Evolutionary conservation across 2,329 filamentous ascomycete species (phyloP).

Genomic region (Colletotrichum tropicale): DNA sequence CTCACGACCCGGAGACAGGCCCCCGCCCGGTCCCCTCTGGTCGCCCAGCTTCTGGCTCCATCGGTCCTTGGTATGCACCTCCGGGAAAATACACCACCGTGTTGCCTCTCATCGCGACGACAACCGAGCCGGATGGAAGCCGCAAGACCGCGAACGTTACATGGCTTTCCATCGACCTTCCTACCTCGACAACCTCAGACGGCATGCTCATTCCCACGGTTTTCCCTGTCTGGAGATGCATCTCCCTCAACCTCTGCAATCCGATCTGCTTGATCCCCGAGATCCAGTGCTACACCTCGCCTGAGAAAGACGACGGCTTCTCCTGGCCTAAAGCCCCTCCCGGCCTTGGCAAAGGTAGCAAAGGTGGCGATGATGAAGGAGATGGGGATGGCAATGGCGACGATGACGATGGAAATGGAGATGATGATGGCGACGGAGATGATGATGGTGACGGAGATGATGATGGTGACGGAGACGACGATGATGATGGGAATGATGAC

Average conservation of each 20-base stretch:
- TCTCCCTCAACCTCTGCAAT: background rate
- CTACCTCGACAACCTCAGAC: background rate
- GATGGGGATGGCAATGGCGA: background rate
- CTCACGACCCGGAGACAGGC: background rate
- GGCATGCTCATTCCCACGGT: background rate
- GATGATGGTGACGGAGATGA: background rate
- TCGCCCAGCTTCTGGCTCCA: background rate
- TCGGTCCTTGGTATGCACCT: background rate
- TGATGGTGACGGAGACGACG: background rate
- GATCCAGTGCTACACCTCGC: background rate
- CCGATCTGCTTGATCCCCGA: background rate
- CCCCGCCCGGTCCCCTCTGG: background rate
- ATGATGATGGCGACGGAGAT: background rate
- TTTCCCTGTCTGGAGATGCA: constrained; percentile 8
- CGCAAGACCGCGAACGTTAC: constrained; percentile 3
- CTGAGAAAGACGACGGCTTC: background rate
- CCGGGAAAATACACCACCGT: background rate
- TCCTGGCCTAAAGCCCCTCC: background rate
- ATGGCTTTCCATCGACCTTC: constrained; percentile 12
- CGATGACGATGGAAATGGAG: background rate
- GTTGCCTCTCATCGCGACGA: background rate
- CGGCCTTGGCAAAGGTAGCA: background rate
- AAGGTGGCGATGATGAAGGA: background rate
- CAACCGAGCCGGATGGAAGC: background rate
- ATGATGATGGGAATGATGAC: background rate